Evolutionary conservation across 2,329 filamentous ascomycete species (phyloP), one percentile per base, ranked within the genome.

Genomic region (Colletotrichum plurivorum): DNA sequence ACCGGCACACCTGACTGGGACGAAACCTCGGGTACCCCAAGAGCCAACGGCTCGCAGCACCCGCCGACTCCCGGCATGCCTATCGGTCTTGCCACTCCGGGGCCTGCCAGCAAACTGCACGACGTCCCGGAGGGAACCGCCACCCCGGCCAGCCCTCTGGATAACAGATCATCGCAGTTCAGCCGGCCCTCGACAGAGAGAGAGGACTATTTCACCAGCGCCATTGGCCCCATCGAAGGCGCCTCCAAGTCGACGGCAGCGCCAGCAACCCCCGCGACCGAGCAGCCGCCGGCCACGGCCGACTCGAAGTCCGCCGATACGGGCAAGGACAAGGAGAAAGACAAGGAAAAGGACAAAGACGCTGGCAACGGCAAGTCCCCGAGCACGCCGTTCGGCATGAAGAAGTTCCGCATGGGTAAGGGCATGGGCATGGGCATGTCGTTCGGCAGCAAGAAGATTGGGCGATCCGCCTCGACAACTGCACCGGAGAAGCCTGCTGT

Each of bases 381-480:
- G 5, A 83, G 85, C 63, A 91, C 88, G 2, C 84, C 94, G 6
- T 97, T 97, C 77, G 90, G 92, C 51, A 25, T 25, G 22, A 96
- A 95, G 82, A 94, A 94, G 75, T 95, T 97, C 79, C 90, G 92
- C 55, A 75, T 74, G 70, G 90, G 92, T 51, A 25, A 25, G 22
- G 22, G 22, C 22, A 92, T 74, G 70, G 90, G 92, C 52, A 92
- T 93, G 89, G 88, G 85, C 70, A 75, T 75, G 72, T 90, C 91
- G 0, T 94, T 95, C 75, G 91, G 92, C 73, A 92, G 91, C 75
- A 98, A 97, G 84, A 97, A 97, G 80, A 85, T 95, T 15, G 90
- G 90, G 13, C 89, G 94, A 16, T 91, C 91, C 2, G 84, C 87
- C 4, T 91, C 91, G 4, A 88, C 88, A 0, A 88, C 88, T 27